These are phyloP conservation scores for Acer saccharum DNA, from an alignment of 345 rosid species.

Conservation along the genomic window DNA sequence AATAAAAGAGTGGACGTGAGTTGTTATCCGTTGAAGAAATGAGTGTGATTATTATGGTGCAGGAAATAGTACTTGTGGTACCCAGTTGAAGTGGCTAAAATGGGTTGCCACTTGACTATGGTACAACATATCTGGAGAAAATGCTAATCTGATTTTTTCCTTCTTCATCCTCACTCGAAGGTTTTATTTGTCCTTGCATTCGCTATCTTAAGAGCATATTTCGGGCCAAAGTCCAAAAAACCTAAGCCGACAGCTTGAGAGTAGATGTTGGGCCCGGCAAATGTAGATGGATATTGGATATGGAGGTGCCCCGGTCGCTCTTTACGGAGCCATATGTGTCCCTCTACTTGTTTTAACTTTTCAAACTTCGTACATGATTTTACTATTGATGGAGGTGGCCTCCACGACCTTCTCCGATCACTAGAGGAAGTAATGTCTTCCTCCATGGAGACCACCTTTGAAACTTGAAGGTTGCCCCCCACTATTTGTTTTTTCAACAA, in stretches of 20 bases:
- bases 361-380: too few relatives aligned
- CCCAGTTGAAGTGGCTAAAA: not conserved
- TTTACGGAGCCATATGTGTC: too few relatives aligned
- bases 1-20: too few relatives aligned
- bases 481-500: too few relatives aligned
- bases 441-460: too few relatives aligned
- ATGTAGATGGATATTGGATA: not conserved
- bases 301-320: too few relatives aligned
- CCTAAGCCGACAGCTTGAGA: not conserved
- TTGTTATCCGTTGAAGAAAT: not conserved
- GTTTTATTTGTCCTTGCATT: not conserved
- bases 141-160: too few relatives aligned
- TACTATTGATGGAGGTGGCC: too few relatives aligned
- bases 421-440: too few relatives aligned
- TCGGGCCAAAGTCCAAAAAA: not conserved
- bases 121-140: not conserved
- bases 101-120: not conserved
- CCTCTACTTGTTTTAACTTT: too few relatives aligned
- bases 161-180: not conserved
- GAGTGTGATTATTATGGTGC: slow-evolving; percentile 3
- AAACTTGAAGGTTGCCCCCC: too few relatives aligned
- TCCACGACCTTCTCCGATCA: too few relatives aligned
- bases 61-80: not conserved
- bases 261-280: not conserved
- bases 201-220: not conserved